Evolutionary conservation across 352 stramenopile genomes (phyloP), one percentile per base, ranked within the genome.

Genomic region (Globisporangium polare): DNA sequence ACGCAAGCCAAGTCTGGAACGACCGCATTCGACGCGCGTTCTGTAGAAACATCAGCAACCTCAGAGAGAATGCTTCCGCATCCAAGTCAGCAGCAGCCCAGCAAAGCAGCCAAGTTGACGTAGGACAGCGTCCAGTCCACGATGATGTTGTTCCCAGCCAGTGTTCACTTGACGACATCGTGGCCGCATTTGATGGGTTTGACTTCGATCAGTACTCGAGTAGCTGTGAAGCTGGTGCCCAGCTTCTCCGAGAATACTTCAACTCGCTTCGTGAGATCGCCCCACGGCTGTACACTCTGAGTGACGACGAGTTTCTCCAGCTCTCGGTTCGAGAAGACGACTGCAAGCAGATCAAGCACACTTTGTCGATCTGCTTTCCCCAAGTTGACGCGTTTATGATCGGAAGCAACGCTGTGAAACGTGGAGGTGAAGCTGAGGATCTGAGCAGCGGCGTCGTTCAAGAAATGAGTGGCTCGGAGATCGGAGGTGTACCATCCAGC

Each of bases 171-270:
- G 58, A 73, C 41, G 74, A 74, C 13, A 61, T 86, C 29, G 46
- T 76, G 13, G 26, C 69, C n/a, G 74, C 61, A 22, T 89, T 88
- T 45, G 61, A 74, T n/a, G 72, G 53, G 13, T 89, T 89, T 53
- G 74, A 89, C 33, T 89, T 89, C 42, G 72, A 82, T 13, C 13
- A 54, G 5, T 67, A 64, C n/a, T 53, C 71, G 18, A 49, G 60
- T 18, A 69, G 61, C 1, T 88, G 77, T 50, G 75, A 88, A 42
- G 50, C 57, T 50, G 78, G 70, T 0, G 62, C 71, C 26, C 49
- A 75, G 9, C 62, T 89, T 1, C 54, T 88, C 18, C 66, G 58
- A 5, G 64, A 60, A 8, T 89, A 88, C 42, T 57, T 89, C 4
- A 24, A 58, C 5, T 65, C 61, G 3, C 22, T 83, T 12, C 72